phyloP scores from a whole-genome alignment of 2,329 filamentous ascomycete genomes.

The Lachnellula subtilissima region DNA sequence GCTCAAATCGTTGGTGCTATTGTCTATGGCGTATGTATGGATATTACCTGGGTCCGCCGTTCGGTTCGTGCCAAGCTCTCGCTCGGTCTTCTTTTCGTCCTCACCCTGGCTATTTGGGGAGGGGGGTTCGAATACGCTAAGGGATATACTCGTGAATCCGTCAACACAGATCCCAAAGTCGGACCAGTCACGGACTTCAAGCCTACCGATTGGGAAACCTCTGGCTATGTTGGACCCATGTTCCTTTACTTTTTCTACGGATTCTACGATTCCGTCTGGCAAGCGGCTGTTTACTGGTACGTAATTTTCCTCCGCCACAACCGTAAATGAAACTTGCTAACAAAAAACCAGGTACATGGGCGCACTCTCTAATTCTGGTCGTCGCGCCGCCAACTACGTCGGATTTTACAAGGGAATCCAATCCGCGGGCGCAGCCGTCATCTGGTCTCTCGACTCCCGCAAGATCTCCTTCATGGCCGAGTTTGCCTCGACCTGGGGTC shows the following conservation, averaged over 20 bases:
- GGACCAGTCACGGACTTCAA: slow-evolving; percentile 7
- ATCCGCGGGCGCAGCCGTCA: slow-evolving; percentile 77
- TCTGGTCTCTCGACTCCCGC: slow-evolving; percentile 63
- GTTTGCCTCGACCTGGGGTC: slow-evolving; percentile 71
- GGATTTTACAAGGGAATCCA: slow-evolving; percentile 90
- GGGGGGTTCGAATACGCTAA: slow-evolving; percentile 75
- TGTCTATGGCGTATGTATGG: slow-evolving; percentile 67
- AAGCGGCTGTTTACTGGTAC: slow-evolving; percentile 84
- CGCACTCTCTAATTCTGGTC: slow-evolving; percentile 83
- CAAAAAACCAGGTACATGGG: slow-evolving; percentile 72
- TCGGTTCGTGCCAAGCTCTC: slow-evolving; percentile 62
- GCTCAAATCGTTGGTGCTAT: slow-evolving; percentile 74
- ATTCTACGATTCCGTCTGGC: slow-evolving; percentile 84
- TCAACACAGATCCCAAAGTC: slow-evolving; percentile 1
- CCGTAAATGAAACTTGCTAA: slow-evolving; percentile 2
- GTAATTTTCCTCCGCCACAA: slow-evolving; percentile 22
- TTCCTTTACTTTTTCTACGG: slow-evolving; percentile 90
- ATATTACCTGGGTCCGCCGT: slow-evolving; percentile 55
- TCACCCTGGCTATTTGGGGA: slow-evolving; percentile 79
- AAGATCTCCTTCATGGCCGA: slow-evolving; percentile 63
- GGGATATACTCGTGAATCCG: slow-evolving; percentile 47
- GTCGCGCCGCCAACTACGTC: slow-evolving; percentile 86
- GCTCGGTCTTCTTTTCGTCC: slow-evolving; percentile 55
- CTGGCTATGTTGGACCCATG: slow-evolving; percentile 71
- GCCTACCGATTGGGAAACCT: slow-evolving; percentile 58